phyloP scores from a whole-genome alignment of 805 yeast species.

The Candida nemodendra region DNA sequence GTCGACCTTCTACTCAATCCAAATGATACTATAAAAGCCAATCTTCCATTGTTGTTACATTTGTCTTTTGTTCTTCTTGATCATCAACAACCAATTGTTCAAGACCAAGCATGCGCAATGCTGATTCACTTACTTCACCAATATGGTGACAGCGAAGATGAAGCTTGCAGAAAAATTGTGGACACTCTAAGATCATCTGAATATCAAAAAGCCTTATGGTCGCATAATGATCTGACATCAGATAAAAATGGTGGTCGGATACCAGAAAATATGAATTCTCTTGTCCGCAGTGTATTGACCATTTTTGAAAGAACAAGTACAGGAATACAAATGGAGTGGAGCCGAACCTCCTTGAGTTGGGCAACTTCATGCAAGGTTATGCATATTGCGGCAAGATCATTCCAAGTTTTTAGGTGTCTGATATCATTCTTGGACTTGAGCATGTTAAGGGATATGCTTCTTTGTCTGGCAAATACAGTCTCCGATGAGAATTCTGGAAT shows the following conservation, averaged over 20 bases:
- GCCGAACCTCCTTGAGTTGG: conserved; percentile 80
- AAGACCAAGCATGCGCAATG: conserved; percentile 78
- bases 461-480: conserved; percentile 87
- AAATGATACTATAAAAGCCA: conserved; percentile 56
- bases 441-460: conserved; percentile 92
- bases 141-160: conserved; percentile 49
- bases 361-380: conserved; percentile 97
- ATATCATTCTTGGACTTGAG: conserved; percentile 77
- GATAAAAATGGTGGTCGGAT: conserved; percentile 79
- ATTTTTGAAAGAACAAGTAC: conserved; percentile 50
- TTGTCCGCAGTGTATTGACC: conserved; percentile 62
- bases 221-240: conserved; percentile 78
- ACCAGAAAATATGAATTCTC: conserved; percentile 78
- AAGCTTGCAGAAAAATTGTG: conserved; percentile 55
- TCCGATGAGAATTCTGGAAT: conserved; percentile 87
- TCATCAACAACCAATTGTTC: conserved; percentile 81
- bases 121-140: conserved; percentile 71
- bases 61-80: conserved; percentile 78
- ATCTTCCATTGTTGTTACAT: conserved; percentile 74
- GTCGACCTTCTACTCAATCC: conserved; percentile 76
- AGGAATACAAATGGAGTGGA: conserved; percentile 76
- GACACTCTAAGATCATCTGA: conserved; percentile 56
- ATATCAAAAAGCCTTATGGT: conserved; percentile 60
- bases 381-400: conserved; percentile 95
- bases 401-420: conserved; percentile 85